A percentile compares a stretch with the other conserved stretches of the same genome.
Conservation (phyloP, 352 stramenopile species). For the Phytopythium cucurbitacearum region DNA sequence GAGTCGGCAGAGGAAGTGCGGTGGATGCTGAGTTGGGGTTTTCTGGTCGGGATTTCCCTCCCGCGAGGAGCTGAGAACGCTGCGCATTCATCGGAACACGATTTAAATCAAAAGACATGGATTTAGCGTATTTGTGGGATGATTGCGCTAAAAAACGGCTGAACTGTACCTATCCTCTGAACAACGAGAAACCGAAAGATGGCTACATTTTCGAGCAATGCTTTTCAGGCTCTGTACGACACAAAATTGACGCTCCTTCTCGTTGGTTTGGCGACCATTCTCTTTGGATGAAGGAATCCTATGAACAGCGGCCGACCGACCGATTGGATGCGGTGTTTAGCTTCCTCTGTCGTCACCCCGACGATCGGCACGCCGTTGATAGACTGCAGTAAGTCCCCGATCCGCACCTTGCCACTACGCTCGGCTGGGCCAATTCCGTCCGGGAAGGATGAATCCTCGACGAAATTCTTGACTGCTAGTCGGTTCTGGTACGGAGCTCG, state of each 20-base stretch:
- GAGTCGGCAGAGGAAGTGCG: neutral
- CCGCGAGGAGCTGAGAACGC: no score
- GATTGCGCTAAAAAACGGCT: no score
- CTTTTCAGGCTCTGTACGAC: neutral
- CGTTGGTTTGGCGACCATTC: neutral
- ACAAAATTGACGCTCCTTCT: conserved; percentile 1
- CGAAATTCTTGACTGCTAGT: conserved; percentile 73
- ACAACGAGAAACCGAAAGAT: no score
- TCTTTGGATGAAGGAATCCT: neutral
- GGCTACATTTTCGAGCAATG: no score
- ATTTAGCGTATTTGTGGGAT: no score
- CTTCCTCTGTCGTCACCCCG: conserved; percentile 69
- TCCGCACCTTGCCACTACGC: conserved; percentile 46
- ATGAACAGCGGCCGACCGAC: conserved; percentile 17
- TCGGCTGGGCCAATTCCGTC: conserved; percentile 51
- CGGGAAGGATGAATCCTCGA: conserved; percentile 21
- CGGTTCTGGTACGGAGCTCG: conserved; percentile 39
- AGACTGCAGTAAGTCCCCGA: conserved; percentile 71
- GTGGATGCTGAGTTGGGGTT: no score
- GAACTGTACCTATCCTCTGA: no score
- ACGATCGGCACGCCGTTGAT: conserved; percentile 79
- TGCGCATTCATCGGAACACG: no score
- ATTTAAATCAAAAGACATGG: no score
- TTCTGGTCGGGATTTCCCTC: no score
- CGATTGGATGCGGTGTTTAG: conserved; percentile 73